Evolutionary conservation across 768 basidiomycete genomes (phyloP), one percentile per base, ranked within the genome.

Genomic region (Lentinula boryana): DNA sequence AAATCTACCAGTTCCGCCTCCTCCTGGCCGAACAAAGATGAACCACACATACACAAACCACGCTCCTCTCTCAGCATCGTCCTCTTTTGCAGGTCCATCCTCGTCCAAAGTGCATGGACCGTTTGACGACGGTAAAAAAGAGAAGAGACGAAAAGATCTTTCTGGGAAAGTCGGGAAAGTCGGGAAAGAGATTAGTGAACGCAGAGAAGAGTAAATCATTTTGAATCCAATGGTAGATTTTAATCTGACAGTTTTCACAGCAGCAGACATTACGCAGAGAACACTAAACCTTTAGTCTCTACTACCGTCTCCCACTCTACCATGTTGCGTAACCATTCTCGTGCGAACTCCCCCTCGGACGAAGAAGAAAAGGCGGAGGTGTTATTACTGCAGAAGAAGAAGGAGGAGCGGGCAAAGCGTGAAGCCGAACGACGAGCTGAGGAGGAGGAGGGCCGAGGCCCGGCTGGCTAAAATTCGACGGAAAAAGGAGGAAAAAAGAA

Each of bases 121-220:
- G 13, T 58, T 72, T 63, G 75, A 79, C 60, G 80, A 81, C 32
- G 75, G 71, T 41, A 78, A 84, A 75, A 84, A 81, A 67, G 88
- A 88, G 59, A 86, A 82, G 77, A 83, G 84, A 71, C 76, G 85
- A 63, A 86, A 84, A 67, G 89, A 91, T 58, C 69, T 87, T 33
- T 79, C 84, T n/a, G 83, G 84, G 57, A 88, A 84, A 74, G 70
- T 88, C n/a, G n/a, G n/a, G n/a, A n/a, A n/a, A n/a, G n/a, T n/a
- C 32, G 84, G 84, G 23, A 90, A 87, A 70, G 89, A 91, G 65
- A 81, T 88, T 75, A 79, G 71, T 68, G 89, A 92, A 71, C 78
- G 88, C 61, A 76, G 87, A 65, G 89, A 91, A 70, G 89, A 91
- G 90, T 90, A 67, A 68, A 83, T 78, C 56, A 16, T 7, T 18